A percentile compares a stretch with the other conserved stretches of the same genome.
Evolutionary conservation across 2,329 filamentous ascomycete genomes (phyloP).

Genomic region (Knufia fluminis): DNA sequence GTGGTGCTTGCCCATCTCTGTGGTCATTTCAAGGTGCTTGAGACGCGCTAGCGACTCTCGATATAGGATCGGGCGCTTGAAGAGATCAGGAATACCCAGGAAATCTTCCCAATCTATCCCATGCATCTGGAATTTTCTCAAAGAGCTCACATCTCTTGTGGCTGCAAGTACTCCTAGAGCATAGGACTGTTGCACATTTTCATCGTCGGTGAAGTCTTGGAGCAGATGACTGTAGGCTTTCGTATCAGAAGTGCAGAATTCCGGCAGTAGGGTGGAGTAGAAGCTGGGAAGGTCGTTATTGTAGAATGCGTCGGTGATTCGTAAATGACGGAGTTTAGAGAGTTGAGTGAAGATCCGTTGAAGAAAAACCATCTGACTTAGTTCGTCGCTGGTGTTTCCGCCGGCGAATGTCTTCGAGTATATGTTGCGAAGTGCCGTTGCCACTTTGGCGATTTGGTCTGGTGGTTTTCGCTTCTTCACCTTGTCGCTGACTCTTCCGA

Average conservation of each 20-base stretch:
- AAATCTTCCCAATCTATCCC: neutral
- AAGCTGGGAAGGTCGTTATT: neutral
- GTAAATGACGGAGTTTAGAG: neutral
- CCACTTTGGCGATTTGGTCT: neutral
- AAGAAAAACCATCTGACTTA: neutral
- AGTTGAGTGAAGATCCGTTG: neutral
- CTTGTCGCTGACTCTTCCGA: neutral
- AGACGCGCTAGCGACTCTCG: neutral
- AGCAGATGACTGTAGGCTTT: neutral
- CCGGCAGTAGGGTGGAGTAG: neutral
- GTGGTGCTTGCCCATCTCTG: neutral
- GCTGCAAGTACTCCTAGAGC: neutral
- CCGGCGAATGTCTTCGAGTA: neutral
- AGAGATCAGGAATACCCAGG: neutral
- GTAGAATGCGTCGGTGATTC: neutral
- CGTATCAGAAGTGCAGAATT: neutral
- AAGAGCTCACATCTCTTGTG: neutral
- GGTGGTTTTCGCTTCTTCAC: neutral
- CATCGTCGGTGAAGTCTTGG: neutral
- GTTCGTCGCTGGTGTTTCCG: neutral
- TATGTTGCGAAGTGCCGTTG: neutral
- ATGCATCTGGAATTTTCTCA: neutral
- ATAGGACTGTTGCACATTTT: neutral
- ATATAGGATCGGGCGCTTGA: neutral
- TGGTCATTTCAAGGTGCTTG: neutral